Conservation (phyloP, 2,329 filamentous ascomycete species). For the Alternaria postmessia region DNA sequence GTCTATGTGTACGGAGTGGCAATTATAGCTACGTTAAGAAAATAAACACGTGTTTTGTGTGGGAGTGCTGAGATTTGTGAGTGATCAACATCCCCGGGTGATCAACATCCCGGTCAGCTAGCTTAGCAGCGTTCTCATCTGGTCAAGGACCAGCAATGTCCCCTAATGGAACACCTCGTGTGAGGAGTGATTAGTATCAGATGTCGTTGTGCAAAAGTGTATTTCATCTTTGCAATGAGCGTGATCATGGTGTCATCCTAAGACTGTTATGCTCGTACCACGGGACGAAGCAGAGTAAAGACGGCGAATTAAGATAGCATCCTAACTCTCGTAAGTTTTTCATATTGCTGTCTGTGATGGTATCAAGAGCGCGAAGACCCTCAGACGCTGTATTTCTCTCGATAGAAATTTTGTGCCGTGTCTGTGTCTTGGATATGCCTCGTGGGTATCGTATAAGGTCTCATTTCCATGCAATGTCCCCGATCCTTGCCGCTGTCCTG, state of each 20-base stretch:
- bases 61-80: too few species aligned
- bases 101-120: too few species aligned
- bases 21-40: too few species aligned
- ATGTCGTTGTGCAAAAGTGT: neutral
- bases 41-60: too few species aligned
- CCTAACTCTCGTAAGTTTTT: neutral
- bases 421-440: constrained; percentile 1
- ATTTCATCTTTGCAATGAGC: neutral
- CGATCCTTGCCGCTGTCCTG: neutral
- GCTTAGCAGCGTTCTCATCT: neutral
- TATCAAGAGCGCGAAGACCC: neutral
- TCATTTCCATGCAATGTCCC: constrained; percentile 1
- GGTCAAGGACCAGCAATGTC: neutral
- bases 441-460: constrained; percentile 10
- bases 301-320: neutral
- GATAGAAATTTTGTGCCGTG: neutral
- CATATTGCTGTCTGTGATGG: neutral
- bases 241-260: neutral
- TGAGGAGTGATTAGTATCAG: neutral
- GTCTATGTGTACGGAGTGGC: too few species aligned
- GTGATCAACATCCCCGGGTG: too few species aligned
- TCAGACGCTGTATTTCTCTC: neutral
- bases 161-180: neutral
- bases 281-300: neutral
- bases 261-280: neutral